A percentile compares a stretch with the other conserved stretches of the same genome.
Evolutionary conservation across 208 protist genomes (phyloP).

Genomic region (Wallacemonas rigidus): DNA sequence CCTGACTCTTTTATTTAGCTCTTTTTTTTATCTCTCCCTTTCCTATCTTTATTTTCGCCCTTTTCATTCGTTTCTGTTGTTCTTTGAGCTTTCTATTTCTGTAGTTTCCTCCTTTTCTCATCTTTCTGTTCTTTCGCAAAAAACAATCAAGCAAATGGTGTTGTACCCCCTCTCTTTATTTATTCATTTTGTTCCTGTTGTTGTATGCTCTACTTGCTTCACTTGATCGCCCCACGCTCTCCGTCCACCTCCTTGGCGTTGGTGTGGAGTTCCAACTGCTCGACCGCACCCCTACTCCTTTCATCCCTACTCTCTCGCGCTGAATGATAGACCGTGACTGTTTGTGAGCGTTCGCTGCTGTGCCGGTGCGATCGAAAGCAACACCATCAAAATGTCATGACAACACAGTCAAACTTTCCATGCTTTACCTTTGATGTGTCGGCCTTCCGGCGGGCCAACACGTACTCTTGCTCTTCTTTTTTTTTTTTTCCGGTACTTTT

Average conservation of each 20-base stretch:
- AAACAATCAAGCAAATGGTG: too few species aligned
- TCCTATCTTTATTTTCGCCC: constrained; percentile 3
- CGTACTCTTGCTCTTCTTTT: constrained; percentile 16
- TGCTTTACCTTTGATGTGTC: too few species aligned
- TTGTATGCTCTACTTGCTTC: constrained; percentile 8
- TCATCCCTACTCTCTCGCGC: background rate
- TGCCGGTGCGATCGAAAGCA: background rate
- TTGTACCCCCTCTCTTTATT: background rate
- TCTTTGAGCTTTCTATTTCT: background rate
- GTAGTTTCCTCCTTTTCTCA: constrained; percentile 10
- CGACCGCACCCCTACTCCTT: background rate
- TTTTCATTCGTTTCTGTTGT: background rate
- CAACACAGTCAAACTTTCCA: background rate
- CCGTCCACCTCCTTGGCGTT: too few species aligned
- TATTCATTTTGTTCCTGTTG: background rate
- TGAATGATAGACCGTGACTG: too few species aligned
- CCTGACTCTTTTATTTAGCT: background rate
- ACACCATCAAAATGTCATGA: background rate
- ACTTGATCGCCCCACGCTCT: background rate
- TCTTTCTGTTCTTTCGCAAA: constrained; percentile 2
- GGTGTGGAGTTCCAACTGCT: too few species aligned
- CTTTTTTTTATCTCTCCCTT: background rate
- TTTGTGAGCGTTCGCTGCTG: too few species aligned
- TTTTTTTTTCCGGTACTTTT: constrained; percentile 21
- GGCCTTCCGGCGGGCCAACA: too few species aligned